Evolutionary conservation across 2,329 filamentous ascomycete species (phyloP).

Genomic region (Stachybotrys elegans): DNA sequence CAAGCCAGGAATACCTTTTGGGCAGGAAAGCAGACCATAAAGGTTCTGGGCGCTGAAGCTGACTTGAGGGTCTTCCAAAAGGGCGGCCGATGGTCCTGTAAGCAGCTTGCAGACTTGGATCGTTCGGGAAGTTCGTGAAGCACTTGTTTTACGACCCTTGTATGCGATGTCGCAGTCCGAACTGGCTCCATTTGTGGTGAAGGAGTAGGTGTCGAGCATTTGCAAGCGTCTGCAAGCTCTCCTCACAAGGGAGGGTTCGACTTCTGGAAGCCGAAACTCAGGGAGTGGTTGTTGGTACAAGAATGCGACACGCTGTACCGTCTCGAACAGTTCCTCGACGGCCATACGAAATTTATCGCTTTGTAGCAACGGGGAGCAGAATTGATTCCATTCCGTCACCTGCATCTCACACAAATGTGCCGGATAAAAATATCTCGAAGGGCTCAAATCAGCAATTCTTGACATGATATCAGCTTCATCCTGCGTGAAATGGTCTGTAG

Average conservation of each 20-base stretch:
- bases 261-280: not conserved
- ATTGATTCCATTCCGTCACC: not conserved
- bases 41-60: too few relatives aligned
- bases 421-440: not conserved
- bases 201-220: not conserved
- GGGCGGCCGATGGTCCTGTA: too few relatives aligned
- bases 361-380: not conserved
- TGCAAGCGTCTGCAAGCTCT: not conserved
- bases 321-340: not conserved
- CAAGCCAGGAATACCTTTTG: not conserved
- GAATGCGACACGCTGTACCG: not conserved
- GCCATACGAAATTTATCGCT: not conserved
- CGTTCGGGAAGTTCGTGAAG: too few relatives aligned
- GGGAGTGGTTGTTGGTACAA: not conserved
- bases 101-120: too few relatives aligned
- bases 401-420: not conserved
- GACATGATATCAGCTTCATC: not conserved
- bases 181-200: not conserved
- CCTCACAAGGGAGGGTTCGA: not conserved
- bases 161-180: too few relatives aligned
- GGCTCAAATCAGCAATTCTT: not conserved
- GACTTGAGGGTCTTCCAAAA: too few relatives aligned
- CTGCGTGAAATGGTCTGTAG: not conserved
- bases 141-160: too few relatives aligned
- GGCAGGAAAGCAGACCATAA: not conserved